Evolutionary conservation across 2,329 filamentous ascomycete species (phyloP).

Genomic region (Leptographium wingfieldii): DNA sequence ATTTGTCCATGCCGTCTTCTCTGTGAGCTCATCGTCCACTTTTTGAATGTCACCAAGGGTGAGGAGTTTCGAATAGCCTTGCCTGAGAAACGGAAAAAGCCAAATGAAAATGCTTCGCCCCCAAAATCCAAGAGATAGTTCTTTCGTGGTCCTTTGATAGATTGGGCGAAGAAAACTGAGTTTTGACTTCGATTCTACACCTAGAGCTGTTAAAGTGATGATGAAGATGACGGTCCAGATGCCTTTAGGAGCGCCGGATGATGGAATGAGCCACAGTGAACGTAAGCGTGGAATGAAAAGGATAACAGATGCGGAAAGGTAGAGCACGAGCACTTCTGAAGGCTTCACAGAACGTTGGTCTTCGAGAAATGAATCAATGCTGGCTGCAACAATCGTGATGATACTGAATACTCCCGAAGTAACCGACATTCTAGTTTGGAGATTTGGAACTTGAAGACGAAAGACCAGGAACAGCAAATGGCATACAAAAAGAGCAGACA

Average conservation of each 20-base stretch:
- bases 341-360: background rate
- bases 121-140: background rate
- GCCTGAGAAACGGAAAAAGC: background rate
- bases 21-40: background rate
- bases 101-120: background rate
- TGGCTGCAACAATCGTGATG: background rate
- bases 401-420: background rate
- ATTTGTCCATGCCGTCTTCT: background rate
- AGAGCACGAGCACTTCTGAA: background rate
- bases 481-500: background rate
- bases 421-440: background rate
- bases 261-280: background rate
- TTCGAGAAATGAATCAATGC: background rate
- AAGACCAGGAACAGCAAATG: background rate
- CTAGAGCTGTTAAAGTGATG: background rate
- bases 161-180: background rate
- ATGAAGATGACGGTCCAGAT: background rate
- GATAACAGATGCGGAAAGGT: background rate
- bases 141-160: background rate
- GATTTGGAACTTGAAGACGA: background rate
- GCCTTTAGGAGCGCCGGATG: background rate
- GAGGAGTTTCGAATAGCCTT: background rate
- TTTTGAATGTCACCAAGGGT: background rate
- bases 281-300: background rate
- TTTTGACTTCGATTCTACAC: background rate